Base-by-base conservation (phyloP, 2,329 filamentous ascomycete species). In the Fusarium armeniacum region DNA sequence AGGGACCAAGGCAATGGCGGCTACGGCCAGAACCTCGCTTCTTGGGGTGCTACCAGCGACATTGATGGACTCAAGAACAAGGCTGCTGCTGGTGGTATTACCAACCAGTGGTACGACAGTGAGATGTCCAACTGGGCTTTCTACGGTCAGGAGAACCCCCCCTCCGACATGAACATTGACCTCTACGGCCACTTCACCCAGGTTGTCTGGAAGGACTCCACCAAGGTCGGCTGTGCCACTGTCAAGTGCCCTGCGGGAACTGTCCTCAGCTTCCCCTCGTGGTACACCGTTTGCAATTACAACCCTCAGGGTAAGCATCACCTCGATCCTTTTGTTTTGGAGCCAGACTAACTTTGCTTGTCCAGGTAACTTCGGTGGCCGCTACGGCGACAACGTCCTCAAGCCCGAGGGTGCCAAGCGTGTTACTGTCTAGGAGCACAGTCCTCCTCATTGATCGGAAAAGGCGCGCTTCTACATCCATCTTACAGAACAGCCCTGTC, bases 11-110 rank as follows among this genome's bases (percentile, higher is more conserved):
- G 87, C 67, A 84, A 83, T 52, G 89, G 88, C 58, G 84, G 86
- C 45, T 97, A 96, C 77, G 96, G 96, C 69, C 96, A 99, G 83
- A 99, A 98, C 86, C 90, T 98, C 62, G 95, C 93, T 76, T 90
- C 90, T 72, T 85, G 79, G 77, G 85, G 81, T 49, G 80, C 79
- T 50, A 79, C 80, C 30, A 80, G 74, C 38, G 72, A 82, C 47
- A 78, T 83, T 26, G 70, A 74, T 45, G 67, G 60, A 50, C 70
- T 79, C 65, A 67, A 76, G 66, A 84, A 90, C 71, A 81, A 79
- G 64, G 86, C 89, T 47, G 84, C 93, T 67, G 88, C 89, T 56
- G 84, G 86, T 69, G 89, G 91, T 72, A 90, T 95, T 77, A 93
- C 90, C 75, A 87, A 95, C 78, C 85, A 91, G 82, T 98, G 96